Base-by-base conservation (phyloP, 2,329 filamentous ascomycete genomes). In the Microcyclosporella mali region DNA sequence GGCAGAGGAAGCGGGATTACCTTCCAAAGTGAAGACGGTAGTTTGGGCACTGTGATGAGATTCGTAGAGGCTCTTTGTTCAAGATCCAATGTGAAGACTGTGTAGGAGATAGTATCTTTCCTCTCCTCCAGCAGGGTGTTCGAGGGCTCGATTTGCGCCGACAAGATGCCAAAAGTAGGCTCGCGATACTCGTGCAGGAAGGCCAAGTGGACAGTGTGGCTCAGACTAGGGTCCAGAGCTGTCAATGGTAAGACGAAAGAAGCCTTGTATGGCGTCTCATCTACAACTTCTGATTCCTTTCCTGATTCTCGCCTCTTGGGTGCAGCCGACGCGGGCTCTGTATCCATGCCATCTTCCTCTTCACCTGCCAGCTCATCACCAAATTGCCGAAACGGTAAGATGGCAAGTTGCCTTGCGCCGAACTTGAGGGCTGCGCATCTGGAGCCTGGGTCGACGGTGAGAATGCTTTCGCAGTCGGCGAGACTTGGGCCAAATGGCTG, bases 121-220 rank as follows among this genome's bases (percentile, higher is more conserved):
- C 88, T 79, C 57, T 88, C 85, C 50, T 76, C 69, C 18, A 82
- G 67, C 40, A 97, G 71, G 2, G 86, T 82, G 42, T 76, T 74
- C n/a, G 88, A 89, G 11, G 83, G 79, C 28, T 82, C 74, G 50
- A 79, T 71, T 40, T 81, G 82, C 1, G 89, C 86, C 35, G 88
- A 92, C 32, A 98, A 73, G 47, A 98, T 89, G 43, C 90, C 92
- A 69, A 98, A 95, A 0, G 92, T 98, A 10, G 92, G 90, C 66
- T 97, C 92, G 64, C 92, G 83, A 66, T 98, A 98, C 70, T 97
- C 90, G 74, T 97, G 80, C 52, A 98, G 72, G 65, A 98, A 98
- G 42, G 86, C 83, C 59, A 98, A 79, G 62, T 95, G 87, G 59
- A 95, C 81, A 37, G 90, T 88, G 66, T 95, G 85, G 47, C 90